Evolutionary conservation across 116 monocot species (phyloP).

Genomic region (Phalaenopsis hybrid): DNA sequence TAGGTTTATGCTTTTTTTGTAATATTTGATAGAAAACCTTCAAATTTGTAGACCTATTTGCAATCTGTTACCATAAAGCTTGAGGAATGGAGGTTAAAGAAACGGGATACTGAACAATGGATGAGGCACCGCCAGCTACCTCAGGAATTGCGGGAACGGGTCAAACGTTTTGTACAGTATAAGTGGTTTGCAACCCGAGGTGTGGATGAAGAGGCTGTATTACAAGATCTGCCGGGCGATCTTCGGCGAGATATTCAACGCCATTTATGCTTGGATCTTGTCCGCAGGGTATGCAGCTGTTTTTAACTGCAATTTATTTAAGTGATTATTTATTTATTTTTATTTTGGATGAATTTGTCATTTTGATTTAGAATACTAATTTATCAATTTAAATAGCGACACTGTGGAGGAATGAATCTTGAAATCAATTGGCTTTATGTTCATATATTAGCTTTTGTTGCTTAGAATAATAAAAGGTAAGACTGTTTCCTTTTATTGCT

Average conservation of each 20-base stretch:
- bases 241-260: slow-evolving; percentile 73
- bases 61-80: slow-evolving; percentile 70
- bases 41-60: slow-evolving; percentile 47
- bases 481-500: background rate
- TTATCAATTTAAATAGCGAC: slow-evolving; percentile 6
- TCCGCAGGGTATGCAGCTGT: slow-evolving; percentile 43
- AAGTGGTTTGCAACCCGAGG: slow-evolving; percentile 75
- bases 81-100: slow-evolving; percentile 76
- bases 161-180: slow-evolving; percentile 68
- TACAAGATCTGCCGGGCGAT: slow-evolving; percentile 53
- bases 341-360: background rate
- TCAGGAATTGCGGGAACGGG: slow-evolving; percentile 43
- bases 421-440: background rate
- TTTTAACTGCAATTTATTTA: background rate
- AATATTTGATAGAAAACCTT: background rate
- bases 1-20: background rate
- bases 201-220: slow-evolving; percentile 66
- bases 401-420: background rate
- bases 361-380: slow-evolving; percentile 1
- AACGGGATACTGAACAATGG: slow-evolving; percentile 87
- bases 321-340: background rate
- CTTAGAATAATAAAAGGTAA: background rate
- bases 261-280: slow-evolving; percentile 73
- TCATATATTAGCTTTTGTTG: background rate
- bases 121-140: slow-evolving; percentile 75